Percentiles rank a stretch among this genome's conserved stretches.
These are phyloP conservation scores for Centella asiatica DNA, from an alignment of 129 eudicot species.

Conservation along the genomic window DNA sequence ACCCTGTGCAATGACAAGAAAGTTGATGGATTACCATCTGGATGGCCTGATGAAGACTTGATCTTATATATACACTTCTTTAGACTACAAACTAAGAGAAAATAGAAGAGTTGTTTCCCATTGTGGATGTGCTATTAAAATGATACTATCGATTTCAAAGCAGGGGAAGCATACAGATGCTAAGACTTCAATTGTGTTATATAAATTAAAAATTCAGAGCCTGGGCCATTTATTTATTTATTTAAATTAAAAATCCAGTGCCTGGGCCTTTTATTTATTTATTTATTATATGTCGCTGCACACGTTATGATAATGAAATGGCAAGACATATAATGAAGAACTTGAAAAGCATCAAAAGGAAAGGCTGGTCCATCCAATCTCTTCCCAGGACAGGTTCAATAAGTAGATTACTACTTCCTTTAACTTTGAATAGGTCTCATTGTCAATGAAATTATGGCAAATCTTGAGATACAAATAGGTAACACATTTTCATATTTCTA, in stretches of 20 bases:
- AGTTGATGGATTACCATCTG: background rate
- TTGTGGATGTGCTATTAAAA: background rate
- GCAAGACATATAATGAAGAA: background rate
- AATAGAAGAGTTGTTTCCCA: background rate
- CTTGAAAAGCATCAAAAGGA: background rate
- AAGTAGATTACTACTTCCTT: too few species aligned
- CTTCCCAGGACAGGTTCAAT: background rate
- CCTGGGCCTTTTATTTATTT: too few species aligned
- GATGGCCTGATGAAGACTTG: conserved; percentile 3
- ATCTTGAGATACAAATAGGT: background rate
- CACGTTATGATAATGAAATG: background rate
- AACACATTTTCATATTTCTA: background rate
- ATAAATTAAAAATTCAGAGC: background rate
- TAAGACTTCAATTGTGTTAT: background rate
- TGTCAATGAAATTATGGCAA: background rate
- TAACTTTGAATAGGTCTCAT: background rate
- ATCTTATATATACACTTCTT: background rate
- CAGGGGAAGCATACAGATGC: too few species aligned
- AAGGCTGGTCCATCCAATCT: background rate
- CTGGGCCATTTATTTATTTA: background rate
- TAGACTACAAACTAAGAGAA: background rate
- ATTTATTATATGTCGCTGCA: background rate
- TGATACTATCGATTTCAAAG: too few species aligned
- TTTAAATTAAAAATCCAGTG: background rate
- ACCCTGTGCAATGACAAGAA: conserved; percentile 43